phyloP scores from a whole-genome alignment of 805 yeast genomes.

The Pichia deserticola region DNA sequence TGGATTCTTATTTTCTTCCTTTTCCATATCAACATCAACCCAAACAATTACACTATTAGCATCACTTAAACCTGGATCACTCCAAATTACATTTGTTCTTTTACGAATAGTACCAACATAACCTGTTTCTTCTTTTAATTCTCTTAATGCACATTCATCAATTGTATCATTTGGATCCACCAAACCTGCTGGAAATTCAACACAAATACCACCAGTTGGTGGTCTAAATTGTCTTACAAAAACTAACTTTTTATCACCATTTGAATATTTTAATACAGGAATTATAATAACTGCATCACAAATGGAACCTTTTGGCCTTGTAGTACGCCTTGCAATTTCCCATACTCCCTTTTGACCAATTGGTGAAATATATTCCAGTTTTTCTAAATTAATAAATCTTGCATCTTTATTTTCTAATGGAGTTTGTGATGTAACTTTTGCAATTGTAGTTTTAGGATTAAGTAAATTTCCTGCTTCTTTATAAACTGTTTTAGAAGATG shows the following conservation, averaged over 20 bases:
- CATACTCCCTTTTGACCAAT: conserved; percentile 64
- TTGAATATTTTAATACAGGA: conserved; percentile 43
- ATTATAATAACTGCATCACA: conserved; percentile 90
- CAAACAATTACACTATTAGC: conserved; percentile 78
- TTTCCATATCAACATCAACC: conserved; percentile 65
- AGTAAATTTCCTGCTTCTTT: conserved; percentile 12
- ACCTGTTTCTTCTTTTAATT: conserved; percentile 89
- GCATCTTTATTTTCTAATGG: conserved; percentile 38
- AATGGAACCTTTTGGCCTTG: conserved; percentile 54
- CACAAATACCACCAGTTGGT: conserved; percentile 79
- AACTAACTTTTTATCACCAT: conserved; percentile 39
- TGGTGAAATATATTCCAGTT: conserved; percentile 67
- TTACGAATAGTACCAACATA: conserved; percentile 51
- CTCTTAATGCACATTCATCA: conserved; percentile 79
- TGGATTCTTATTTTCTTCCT: conserved; percentile 62
- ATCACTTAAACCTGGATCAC: conserved; percentile 73
- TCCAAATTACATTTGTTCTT: conserved; percentile 25
- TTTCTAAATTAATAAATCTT: conserved; percentile 61
- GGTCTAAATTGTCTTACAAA: conserved; percentile 91
- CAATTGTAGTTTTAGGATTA: conserved; percentile 16
- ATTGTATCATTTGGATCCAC: conserved; percentile 77
- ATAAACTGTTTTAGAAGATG: background rate
- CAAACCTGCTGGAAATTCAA: conserved; percentile 94
- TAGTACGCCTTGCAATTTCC: conserved; percentile 84
- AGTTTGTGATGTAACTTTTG: conserved; percentile 25